Evolutionary conservation across 805 yeast species (phyloP), one percentile per base, ranked within the genome.

Genomic region (Candida sanyiensis): DNA sequence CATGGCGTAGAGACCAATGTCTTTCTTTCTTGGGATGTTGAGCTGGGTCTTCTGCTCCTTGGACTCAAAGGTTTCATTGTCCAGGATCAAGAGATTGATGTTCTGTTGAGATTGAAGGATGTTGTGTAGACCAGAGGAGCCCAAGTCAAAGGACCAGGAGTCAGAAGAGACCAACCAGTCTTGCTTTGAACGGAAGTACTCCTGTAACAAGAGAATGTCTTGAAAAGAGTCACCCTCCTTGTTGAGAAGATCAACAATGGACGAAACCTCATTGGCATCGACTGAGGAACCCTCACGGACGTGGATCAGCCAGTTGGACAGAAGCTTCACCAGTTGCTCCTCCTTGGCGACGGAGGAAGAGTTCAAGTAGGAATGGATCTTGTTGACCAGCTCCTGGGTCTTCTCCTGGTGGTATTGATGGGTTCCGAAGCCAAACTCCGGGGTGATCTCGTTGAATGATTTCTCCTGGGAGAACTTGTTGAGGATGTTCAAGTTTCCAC

Each of bases 1-100:
- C 96, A 90, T 85, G 33, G 96, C 96, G 58, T 87, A 90, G 33
- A 90, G 68, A 39, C 97, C 97, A 47, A 89, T 78, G 58, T 90
- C 96, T 63, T 90, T 87, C 69, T 88, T 87, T 60, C 93, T 78
- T 40, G 60, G 58, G 33, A 46, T 75, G 67, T 49, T 63, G 56
- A 35, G 59, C 49, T 45, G 59, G 20, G 47, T 42, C 21, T 43
- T 39, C 16, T 36, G 29, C 13, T 40, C 37, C 56, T 48, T 71
- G 63, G 34, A 54, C 52, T 66, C 63, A 43, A 71, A 71, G 10
- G 95, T 90, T 56, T 86, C 89, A 12, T 89, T 82, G 58, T 90
- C 97, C 53, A 90, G 80, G 43, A 90, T 70, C 54, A 90, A 73
- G 73, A 90, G 73, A 59, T 90, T 90, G 50, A 90, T 64, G 57